These are phyloP conservation scores for Rhodotorula taiwanensis DNA, from an alignment of 768 basidiomycete species.

Conservation along the genomic window DNA sequence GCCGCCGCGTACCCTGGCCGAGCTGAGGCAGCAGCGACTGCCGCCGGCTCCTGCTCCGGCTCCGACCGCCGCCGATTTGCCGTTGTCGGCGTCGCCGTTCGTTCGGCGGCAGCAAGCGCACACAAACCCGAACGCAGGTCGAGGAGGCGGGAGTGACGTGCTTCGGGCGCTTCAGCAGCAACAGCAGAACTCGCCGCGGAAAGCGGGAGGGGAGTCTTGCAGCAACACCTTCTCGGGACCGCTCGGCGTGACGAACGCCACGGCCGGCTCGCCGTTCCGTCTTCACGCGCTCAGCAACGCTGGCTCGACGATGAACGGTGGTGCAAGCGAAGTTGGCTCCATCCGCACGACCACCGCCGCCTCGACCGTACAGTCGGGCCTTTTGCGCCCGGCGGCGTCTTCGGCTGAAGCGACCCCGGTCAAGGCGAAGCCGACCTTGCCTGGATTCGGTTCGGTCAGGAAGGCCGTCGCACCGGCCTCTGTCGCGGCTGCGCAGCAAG, in stretches of 20 bases:
- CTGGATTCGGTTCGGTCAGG: conserved; percentile 23
- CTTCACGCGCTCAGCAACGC: background rate
- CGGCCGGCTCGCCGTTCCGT: background rate
- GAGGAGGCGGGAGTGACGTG: background rate
- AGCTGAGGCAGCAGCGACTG: conserved; percentile 3
- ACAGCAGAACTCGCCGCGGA: background rate
- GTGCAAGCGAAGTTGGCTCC: background rate
- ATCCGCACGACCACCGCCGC: too few species aligned
- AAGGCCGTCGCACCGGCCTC: background rate
- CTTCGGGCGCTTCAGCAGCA: conserved; percentile 20
- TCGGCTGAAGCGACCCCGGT: background rate
- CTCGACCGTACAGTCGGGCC: too few species aligned
- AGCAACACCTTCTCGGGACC: background rate
- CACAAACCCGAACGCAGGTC: background rate
- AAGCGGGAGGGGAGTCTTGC: background rate
- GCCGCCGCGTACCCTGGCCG: conserved; percentile 13
- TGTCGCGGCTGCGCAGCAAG: too few species aligned
- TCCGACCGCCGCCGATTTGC: conserved; percentile 14
- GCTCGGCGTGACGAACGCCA: background rate
- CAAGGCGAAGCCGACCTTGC: conserved; percentile 15
- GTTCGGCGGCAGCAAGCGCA: conserved; percentile 3
- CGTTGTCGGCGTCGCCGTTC: conserved; percentile 33
- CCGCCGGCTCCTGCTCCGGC: conserved; percentile 9
- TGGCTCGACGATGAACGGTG: too few species aligned
- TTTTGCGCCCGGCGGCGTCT: background rate